Evolutionary conservation across 139 green algal genomes (phyloP), one percentile per base, ranked within the genome.

Genomic region (Diplosphaera chodatii): DNA sequence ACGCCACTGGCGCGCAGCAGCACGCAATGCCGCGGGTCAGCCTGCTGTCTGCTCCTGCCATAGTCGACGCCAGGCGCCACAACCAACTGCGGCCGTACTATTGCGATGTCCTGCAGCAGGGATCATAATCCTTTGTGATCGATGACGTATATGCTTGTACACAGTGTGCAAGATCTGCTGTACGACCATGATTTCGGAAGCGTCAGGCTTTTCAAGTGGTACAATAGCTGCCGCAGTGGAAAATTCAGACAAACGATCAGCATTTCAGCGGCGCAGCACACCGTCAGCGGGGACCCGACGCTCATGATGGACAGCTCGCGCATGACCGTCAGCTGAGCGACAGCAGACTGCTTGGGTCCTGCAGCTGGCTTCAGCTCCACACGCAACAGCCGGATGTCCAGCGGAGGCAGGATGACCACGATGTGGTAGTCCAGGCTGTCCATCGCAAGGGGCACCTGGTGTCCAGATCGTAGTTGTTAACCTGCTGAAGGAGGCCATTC

Each of bases 221-320:
- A n/a, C n/a, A n/a, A n/a, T n/a, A n/a, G n/a, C n/a, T n/a, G n/a
- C n/a, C n/a, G n/a, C n/a, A n/a, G n/a, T n/a, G n/a, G n/a, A n/a
- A n/a, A n/a, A n/a, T n/a, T n/a, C n/a, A n/a, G n/a, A n/a, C n/a
- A n/a, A n/a, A n/a, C n/a, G n/a, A n/a, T n/a, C 37, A 13, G 37
- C 37, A 8, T 48, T 48, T 8, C 37, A 48, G 37, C 37, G 13
- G 37, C n/a, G 37, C 37, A 67, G 55, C 31, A 37, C 32, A 75
- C 71, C 63, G 62, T 40, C 20, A 93, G 70, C 18, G 83, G 82
- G 23, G 75, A 77, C 20, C 83, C 80, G 16, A 90, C 78, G 30
- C 85, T 82, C 74, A 94, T 78, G 41, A 96, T 91, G 16, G 84
- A 93, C n/a, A 96, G 84, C 77, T 97, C 85, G 4, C 91, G 77